Conservation (phyloP, 2,329 filamentous ascomycete species). For the Incumbomyces lentus region DNA sequence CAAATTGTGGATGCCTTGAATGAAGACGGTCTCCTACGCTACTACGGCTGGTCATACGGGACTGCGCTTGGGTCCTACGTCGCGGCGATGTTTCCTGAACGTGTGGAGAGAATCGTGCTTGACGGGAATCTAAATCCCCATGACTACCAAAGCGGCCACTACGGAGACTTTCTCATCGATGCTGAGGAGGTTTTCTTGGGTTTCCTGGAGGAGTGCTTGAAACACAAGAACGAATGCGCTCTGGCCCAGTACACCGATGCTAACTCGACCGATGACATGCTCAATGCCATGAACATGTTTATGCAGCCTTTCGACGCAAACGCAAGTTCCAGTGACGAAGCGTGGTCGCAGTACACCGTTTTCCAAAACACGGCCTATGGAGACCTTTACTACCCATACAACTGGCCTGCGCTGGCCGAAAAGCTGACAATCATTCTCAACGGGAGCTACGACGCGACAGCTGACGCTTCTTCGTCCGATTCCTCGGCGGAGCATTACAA, state of each 20-base stretch:
- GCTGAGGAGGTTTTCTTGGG: slow-evolving; percentile 5
- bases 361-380: background rate
- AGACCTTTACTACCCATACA: slow-evolving; percentile 2
- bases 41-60: slow-evolving; percentile 22
- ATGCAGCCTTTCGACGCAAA: slow-evolving; percentile 1
- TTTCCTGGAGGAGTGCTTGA: slow-evolving; percentile 9
- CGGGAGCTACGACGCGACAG: background rate
- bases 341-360: background rate
- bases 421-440: slow-evolving; percentile 1
- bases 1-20: slow-evolving; percentile 34
- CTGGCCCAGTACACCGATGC: background rate
- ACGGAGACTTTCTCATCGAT: background rate
- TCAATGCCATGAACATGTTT: slow-evolving; percentile 4
- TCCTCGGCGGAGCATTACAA: background rate
- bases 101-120: slow-evolving; percentile 29
- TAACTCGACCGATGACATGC: background rate
- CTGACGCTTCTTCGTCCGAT: background rate
- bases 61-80: slow-evolving; percentile 25
- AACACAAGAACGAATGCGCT: background rate
- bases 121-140: slow-evolving; percentile 19
- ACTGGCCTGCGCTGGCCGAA: slow-evolving; percentile 7
- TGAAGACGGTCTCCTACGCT: slow-evolving; percentile 31
- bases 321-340: background rate
- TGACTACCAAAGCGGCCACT: slow-evolving; percentile 9
- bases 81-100: slow-evolving; percentile 32